These are phyloP conservation scores for Tricholoma sp. DNA, from an alignment of 768 basidiomycete species.

Conservation along the genomic window DNA sequence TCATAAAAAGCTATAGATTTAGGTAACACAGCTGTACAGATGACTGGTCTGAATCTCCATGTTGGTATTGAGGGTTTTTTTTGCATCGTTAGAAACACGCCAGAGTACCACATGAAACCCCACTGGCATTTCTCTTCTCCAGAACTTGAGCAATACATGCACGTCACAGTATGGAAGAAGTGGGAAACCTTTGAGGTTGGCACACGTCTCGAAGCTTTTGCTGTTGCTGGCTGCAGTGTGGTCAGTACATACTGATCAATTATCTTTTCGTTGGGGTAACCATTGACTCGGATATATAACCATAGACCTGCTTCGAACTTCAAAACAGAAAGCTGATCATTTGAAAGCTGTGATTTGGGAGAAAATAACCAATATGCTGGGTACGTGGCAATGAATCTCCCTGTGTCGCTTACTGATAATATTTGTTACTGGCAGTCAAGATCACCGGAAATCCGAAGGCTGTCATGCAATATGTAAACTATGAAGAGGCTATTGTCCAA, in stretches of 20 bases:
- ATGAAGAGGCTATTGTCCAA: too few relatives aligned
- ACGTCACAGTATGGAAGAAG: background rate
- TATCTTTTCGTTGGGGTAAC: background rate
- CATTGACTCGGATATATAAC: background rate
- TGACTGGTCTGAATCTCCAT: background rate
- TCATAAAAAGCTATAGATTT: background rate
- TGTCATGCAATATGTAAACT: background rate
- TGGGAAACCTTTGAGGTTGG: too few relatives aligned
- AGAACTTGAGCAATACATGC: too few relatives aligned
- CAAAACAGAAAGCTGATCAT: too few relatives aligned
- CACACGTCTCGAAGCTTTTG: background rate
- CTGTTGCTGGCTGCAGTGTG: background rate
- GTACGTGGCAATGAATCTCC: background rate
- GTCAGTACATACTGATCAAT: background rate
- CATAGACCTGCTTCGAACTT: background rate
- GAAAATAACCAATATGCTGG: background rate
- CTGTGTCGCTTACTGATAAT: background rate
- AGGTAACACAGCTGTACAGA: background rate
- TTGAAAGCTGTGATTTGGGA: too few relatives aligned
- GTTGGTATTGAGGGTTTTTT: too few relatives aligned
- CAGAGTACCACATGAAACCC: background rate
- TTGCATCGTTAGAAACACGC: too few relatives aligned
- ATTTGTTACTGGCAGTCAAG: background rate
- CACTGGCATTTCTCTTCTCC: background rate
- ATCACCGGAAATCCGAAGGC: background rate